Conservation (phyloP, 2,329 filamentous ascomycete genomes). For the Akanthomyces muscarius region DNA sequence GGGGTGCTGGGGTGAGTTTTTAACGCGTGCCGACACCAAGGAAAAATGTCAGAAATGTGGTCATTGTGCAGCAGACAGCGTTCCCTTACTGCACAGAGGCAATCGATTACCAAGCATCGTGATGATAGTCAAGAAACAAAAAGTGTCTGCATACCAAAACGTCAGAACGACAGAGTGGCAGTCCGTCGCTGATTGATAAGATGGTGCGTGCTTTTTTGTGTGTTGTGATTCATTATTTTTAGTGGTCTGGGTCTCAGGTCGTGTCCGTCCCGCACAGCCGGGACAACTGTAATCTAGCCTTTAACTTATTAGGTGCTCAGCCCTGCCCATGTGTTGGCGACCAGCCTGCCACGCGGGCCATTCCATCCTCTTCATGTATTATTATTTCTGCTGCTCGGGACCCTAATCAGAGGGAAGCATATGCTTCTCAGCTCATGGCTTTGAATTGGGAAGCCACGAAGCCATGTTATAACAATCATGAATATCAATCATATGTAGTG, state of each 20-base stretch:
- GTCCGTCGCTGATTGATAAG: conserved; percentile 11
- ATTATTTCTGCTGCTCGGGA: neutral
- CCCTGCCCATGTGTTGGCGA: neutral
- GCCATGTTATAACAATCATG: neutral
- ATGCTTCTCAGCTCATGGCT: neutral
- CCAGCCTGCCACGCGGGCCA: neutral
- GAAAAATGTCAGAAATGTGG: neutral
- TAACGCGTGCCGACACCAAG: neutral
- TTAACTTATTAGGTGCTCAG: neutral
- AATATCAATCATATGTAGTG: neutral
- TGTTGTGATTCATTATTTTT: neutral
- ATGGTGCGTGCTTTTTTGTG: conserved; percentile 9
- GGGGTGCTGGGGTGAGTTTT: neutral
- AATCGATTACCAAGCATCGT: neutral
- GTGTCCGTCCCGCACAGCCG: neutral
- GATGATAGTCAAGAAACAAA: neutral
- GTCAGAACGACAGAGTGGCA: neutral
- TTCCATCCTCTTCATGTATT: neutral
- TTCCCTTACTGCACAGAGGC: neutral
- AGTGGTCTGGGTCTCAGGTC: neutral
- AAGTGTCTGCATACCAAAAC: neutral
- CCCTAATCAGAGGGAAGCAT: neutral
- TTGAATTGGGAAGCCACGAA: neutral
- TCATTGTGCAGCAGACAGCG: neutral
- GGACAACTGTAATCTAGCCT: neutral